Conservation (phyloP, 768 basidiomycete species). For the Leccinum subtestaceum region DNA sequence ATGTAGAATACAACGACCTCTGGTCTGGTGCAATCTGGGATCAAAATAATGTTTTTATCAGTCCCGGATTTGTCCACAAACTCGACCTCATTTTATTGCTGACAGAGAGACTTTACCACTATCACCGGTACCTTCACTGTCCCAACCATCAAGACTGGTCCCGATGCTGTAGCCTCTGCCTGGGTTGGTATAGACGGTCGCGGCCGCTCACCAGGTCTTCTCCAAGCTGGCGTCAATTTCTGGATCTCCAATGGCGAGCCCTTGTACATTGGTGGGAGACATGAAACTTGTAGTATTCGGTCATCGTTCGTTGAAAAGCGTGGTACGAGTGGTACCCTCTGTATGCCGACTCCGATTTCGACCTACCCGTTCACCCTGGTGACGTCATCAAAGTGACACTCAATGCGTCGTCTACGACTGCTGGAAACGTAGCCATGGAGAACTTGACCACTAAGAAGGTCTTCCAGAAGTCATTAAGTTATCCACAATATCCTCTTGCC, state of each 20-base stretch:
- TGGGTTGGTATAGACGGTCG: slow-evolving; percentile 20
- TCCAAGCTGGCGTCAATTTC: slow-evolving; percentile 16
- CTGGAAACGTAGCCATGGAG: slow-evolving; percentile 17
- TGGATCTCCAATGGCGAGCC: background rate
- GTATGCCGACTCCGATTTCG: too few species aligned
- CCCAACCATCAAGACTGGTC: background rate
- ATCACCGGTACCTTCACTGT: slow-evolving; percentile 12
- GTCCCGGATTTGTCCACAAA: background rate
- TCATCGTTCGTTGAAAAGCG: slow-evolving; percentile 9
- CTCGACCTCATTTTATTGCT: background rate
- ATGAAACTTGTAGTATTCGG: too few species aligned
- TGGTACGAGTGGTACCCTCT: slow-evolving; percentile 26
- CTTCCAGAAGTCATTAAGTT: slow-evolving; percentile 7
- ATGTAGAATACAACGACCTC: slow-evolving; percentile 13
- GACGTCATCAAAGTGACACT: slow-evolving; percentile 18
- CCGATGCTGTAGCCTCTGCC: background rate
- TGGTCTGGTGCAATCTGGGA: slow-evolving; percentile 21
- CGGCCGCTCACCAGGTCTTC: slow-evolving; percentile 3
- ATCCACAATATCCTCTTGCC: slow-evolving; percentile 11
- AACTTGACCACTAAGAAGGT: slow-evolving; percentile 19
- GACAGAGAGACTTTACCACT: slow-evolving; percentile 9
- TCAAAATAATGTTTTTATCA: slow-evolving; percentile 5
- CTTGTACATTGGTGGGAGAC: slow-evolving; percentile 7
- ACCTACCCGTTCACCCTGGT: too few species aligned
- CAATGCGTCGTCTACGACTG: slow-evolving; percentile 17